Percentiles rank a stretch among this genome's conserved stretches.
Conservation (phyloP, 805 yeast species). For the Pichia nakasei region DNA sequence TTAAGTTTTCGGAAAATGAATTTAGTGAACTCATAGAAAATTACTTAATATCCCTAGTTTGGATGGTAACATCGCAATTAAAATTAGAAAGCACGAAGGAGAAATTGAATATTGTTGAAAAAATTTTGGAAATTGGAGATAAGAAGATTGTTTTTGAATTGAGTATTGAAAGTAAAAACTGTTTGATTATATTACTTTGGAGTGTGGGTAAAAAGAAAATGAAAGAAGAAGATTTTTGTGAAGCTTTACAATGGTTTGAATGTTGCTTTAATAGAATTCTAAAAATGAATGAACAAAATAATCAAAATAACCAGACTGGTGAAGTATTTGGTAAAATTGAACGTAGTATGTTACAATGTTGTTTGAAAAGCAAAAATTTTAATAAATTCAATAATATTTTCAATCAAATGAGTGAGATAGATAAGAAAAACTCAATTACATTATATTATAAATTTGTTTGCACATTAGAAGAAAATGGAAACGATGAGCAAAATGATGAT, state of each 20-base stretch:
- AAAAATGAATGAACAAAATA: slow-evolving; percentile 12
- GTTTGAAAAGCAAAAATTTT: slow-evolving; percentile 17
- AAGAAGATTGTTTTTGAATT: slow-evolving; percentile 19
- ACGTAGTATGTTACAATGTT: slow-evolving; percentile 27
- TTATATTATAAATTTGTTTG: slow-evolving; percentile 26
- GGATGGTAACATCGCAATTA: slow-evolving; percentile 18
- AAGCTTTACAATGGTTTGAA: slow-evolving; percentile 14
- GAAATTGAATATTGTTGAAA: slow-evolving; percentile 14
- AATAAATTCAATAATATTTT: slow-evolving; percentile 17
- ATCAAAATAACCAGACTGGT: slow-evolving; percentile 8
- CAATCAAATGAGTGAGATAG: slow-evolving; percentile 18
- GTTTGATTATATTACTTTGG: slow-evolving; percentile 32
- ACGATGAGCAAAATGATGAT: not conserved
- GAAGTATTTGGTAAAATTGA: slow-evolving; percentile 29
- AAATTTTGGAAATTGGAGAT: slow-evolving; percentile 22
- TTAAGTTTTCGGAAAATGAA: slow-evolving; percentile 10
- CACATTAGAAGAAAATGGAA: slow-evolving; percentile 10
- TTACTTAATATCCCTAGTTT: slow-evolving; percentile 12
- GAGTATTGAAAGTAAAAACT: slow-evolving; percentile 23
- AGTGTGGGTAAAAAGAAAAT: slow-evolving; percentile 27
- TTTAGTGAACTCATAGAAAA: slow-evolving; percentile 5
- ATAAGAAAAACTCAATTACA: slow-evolving; percentile 22
- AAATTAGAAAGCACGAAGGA: slow-evolving; percentile 9
- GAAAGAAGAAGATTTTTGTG: slow-evolving; percentile 13
- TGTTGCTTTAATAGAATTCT: slow-evolving; percentile 7